phyloP scores from a whole-genome alignment of 208 protist species.

The Phytomonas francai region DNA sequence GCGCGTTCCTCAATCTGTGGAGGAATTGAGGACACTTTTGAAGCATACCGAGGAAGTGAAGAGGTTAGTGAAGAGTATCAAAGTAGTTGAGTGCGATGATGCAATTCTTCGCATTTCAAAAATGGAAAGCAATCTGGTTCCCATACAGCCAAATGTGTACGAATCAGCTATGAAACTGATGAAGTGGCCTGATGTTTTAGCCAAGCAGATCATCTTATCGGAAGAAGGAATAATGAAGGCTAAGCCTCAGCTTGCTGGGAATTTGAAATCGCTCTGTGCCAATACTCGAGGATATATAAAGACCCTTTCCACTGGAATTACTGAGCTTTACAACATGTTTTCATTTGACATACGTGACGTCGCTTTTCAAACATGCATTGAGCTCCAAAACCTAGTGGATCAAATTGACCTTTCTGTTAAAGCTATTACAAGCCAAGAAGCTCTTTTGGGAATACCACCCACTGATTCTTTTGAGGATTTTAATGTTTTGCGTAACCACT shows the following conservation, averaged over 20 bases:
- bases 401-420: constrained; percentile 36
- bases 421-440: constrained; percentile 51
- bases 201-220: constrained; percentile 20
- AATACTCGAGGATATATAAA: constrained; percentile 38
- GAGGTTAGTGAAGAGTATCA: constrained; percentile 28
- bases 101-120: constrained; percentile 51
- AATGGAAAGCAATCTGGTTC: constrained; percentile 57
- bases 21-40: constrained; percentile 60
- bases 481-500: constrained; percentile 41
- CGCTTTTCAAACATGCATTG: constrained; percentile 74
- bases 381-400: constrained; percentile 62
- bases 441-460: constrained; percentile 25
- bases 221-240: constrained; percentile 26
- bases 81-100: constrained; percentile 27
- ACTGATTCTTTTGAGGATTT: constrained; percentile 58
- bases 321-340: constrained; percentile 78
- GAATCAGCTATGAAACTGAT: constrained; percentile 50
- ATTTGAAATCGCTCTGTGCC: constrained; percentile 38
- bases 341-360: constrained; percentile 82
- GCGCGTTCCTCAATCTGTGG: constrained; percentile 43
- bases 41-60: constrained; percentile 30
- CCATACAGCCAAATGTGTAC: constrained; percentile 51
- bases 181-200: constrained; percentile 38
- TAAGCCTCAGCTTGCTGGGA: constrained; percentile 39
- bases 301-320: constrained; percentile 65